phyloP scores from a whole-genome alignment of 2,329 filamentous ascomycete genomes.

The Parastagonospora avenae region DNA sequence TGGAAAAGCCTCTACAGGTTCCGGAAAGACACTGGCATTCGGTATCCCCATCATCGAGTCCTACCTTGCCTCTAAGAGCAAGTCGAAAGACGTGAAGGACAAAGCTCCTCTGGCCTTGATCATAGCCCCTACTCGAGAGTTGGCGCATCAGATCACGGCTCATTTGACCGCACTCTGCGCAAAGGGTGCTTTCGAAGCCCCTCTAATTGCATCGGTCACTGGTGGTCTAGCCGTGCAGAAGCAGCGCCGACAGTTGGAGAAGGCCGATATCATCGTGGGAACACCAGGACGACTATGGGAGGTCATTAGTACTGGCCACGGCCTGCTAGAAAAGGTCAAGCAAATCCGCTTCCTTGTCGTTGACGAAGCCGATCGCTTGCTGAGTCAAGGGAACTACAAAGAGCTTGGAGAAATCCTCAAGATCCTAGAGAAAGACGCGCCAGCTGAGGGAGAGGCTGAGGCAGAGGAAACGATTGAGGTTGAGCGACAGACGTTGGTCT shows the following conservation, averaged over 20 bases:
- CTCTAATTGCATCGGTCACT: constrained; percentile 79
- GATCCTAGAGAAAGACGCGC: constrained; percentile 71
- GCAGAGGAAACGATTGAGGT: constrained; percentile 27
- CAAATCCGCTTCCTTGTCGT: constrained; percentile 82
- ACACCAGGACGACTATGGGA: constrained; percentile 96
- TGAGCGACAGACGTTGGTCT: constrained; percentile 85
- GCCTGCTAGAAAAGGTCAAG: constrained; percentile 72
- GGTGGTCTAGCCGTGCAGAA: constrained; percentile 94
- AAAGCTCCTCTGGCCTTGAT: constrained; percentile 68
- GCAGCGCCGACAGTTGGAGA: constrained; percentile 81
- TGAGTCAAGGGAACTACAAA: constrained; percentile 94
- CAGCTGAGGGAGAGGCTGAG: constrained; percentile 50
- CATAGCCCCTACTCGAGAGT: constrained; percentile 87
- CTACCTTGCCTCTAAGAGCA: constrained; percentile 63
- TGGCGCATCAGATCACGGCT: constrained; percentile 87
- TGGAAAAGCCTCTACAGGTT: constrained; percentile 94
- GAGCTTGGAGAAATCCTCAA: constrained; percentile 88
- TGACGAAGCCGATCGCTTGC: constrained; percentile 89
- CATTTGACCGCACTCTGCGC: constrained; percentile 80
- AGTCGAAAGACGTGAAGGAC: constrained; percentile 31
- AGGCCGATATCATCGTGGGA: constrained; percentile 89
- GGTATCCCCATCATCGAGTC: constrained; percentile 89
- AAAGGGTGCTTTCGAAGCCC: constrained; percentile 64
- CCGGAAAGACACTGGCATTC: constrained; percentile 95
- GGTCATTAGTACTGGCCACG: constrained; percentile 76